Base-by-base conservation (phyloP, 2,329 filamentous ascomycete genomes). In the Hawksworthiomyces lignivorus region DNA sequence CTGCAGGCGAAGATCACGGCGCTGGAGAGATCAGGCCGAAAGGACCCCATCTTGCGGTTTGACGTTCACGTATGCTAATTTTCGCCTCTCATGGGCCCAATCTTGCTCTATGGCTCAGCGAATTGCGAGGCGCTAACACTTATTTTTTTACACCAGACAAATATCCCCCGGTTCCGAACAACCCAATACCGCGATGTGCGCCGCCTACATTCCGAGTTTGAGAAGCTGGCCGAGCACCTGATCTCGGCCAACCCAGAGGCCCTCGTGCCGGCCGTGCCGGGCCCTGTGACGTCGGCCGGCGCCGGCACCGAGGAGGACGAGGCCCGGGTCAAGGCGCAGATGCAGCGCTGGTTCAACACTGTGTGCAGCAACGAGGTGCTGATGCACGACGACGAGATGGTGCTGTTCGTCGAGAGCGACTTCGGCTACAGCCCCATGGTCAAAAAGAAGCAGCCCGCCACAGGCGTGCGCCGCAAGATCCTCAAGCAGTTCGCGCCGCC, bases 101-200 rank as follows among this genome's bases (percentile, higher is more conserved):
- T n/a, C n/a, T n/a, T n/a, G n/a, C n/a, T n/a, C n/a, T n/a, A n/a
- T n/a, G n/a, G n/a, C n/a, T n/a, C n/a, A n/a, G n/a, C n/a, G n/a
- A n/a, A n/a, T n/a, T n/a, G n/a, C n/a, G n/a, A n/a, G n/a, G n/a
- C n/a, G n/a, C n/a, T n/a, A n/a, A n/a, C n/a, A n/a, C n/a, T n/a
- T 31, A 20, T 14, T 33, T 30, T 17, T 22, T 11, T 33, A 4
- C 12, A 35, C 4, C 44, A 98, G 92, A 98, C 92, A 51, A 98
- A 98, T 64, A 83, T 98, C n/a, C 89, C 90, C 40, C 90, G 90
- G 53, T 98, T 96, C 64, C 80, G 92, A 54, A 98, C 92, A 1
- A 98, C 92, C 5, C 92, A 98, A 62, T 98, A 96, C 67, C 88
- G 92, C 57, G 92, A 98, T 63, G 88, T 98, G 51, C 85, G 92